Conservation (phyloP, 805 yeast species). For the Wickerhamiella siamensis region DNA sequence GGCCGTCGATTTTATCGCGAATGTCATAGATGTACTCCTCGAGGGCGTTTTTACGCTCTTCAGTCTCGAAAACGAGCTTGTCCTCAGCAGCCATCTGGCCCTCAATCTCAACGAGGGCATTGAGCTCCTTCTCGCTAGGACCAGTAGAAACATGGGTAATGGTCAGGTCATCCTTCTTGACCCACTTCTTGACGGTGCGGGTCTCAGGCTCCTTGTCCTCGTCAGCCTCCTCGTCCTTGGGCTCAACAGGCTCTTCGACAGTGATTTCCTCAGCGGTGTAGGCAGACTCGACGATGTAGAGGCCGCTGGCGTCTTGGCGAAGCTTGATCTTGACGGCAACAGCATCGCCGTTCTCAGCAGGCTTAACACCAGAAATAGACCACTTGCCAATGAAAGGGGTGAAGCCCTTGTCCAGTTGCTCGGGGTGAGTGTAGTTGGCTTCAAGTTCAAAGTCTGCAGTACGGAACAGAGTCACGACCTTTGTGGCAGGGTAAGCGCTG, state of each 20-base stretch:
- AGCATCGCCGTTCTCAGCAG: slow-evolving; percentile 43
- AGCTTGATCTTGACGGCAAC: slow-evolving; percentile 84
- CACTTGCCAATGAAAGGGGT: slow-evolving; percentile 60
- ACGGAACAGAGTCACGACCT: slow-evolving; percentile 88
- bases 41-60: slow-evolving; percentile 93
- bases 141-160: slow-evolving; percentile 41
- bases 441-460: slow-evolving; percentile 72
- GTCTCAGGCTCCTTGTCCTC: slow-evolving; percentile 57
- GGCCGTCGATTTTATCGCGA: slow-evolving; percentile 92
- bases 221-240: slow-evolving; percentile 37
- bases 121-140: slow-evolving; percentile 49
- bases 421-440: slow-evolving; percentile 71
- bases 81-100: slow-evolving; percentile 74
- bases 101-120: slow-evolving; percentile 65
- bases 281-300: slow-evolving; percentile 86
- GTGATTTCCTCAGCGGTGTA: slow-evolving; percentile 85
- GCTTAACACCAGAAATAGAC: slow-evolving; percentile 73
- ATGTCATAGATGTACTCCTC: slow-evolving; percentile 97
- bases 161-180: slow-evolving; percentile 69
- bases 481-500: slow-evolving; percentile 85
- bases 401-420: slow-evolving; percentile 58
- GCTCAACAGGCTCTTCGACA: slow-evolving; percentile 77
- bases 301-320: slow-evolving; percentile 94
- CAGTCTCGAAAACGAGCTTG: slow-evolving; percentile 95
- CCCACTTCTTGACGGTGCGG: slow-evolving; percentile 81